Base-by-base conservation (phyloP, 768 basidiomycete species). In the Amanita muscaria region DNA sequence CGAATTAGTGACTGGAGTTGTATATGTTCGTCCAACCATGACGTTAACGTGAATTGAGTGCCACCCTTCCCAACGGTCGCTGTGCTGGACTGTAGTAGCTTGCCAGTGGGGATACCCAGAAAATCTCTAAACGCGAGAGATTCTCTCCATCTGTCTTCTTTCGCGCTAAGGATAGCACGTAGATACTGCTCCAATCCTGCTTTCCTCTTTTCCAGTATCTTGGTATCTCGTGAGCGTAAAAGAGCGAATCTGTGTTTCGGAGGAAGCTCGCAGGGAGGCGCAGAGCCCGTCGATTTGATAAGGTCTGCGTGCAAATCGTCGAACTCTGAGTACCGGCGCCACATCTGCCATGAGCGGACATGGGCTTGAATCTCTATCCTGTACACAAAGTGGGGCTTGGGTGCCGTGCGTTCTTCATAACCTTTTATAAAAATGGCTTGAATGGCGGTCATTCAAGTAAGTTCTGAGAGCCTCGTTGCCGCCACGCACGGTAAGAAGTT, bases 301-400 rank as follows among this genome's bases (percentile, higher is more conserved):
- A 96, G 77, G 55, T 92, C 85, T 6, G 76, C 74, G 61, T 93
- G 77, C 5, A 98, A 79, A 54, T 88, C 81, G 57, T 76, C 80
- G 65, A 98, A 98, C 65, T 96, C 91, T 33, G 89, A 92, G 67
- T 97, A 98, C 40, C 94, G 85, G 47, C 85, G 73, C 80, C 86
- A 88, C 73, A 96, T 87, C 46, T 84, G 79, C 92, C 93, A 97
- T 59, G 88, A 83, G 49, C 88, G 82, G 22, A 91, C 87, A 44
- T 88, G 80, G 5, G 90, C 90, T 53, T 86, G 79, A 53, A 97
- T 80, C 56, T 83, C 76, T 59, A 94, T 85, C 50, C 73, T 73
- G 66, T 84, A 94, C 54, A 86, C 88, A 46, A 74, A 73, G 57
- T 93, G 88, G n/a, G 79, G 64, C 56, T 85, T 88, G 52, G 88